Evolutionary conservation across 2,329 filamentous ascomycete species (phyloP).

Genomic region (Sarocladiaceae sp.): DNA sequence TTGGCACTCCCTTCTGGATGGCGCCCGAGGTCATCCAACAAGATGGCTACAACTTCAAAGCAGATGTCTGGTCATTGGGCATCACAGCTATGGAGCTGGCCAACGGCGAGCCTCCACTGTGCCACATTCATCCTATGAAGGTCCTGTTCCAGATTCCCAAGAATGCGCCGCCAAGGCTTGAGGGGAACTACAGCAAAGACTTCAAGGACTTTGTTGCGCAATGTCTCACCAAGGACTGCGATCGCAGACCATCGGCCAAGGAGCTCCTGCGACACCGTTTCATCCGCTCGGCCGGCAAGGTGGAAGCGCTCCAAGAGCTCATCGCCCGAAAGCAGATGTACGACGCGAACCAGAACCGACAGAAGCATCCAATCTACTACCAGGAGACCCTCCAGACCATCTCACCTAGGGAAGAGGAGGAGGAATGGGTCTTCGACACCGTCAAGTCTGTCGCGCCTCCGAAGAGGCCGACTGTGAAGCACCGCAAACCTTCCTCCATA

Average conservation of each 20-base stretch:
- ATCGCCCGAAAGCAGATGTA: constrained; percentile 77
- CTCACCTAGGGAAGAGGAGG: constrained; percentile 59
- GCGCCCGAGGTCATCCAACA: constrained; percentile 91
- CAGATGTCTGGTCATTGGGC: constrained; percentile 87
- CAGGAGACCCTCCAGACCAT: constrained; percentile 82
- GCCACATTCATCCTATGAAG: constrained; percentile 86
- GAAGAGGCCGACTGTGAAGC: constrained; percentile 46
- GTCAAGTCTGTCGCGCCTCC: constrained; percentile 63
- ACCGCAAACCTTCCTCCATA: constrained; percentile 51
- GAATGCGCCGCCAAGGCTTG: constrained; percentile 74
- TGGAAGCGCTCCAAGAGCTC: constrained; percentile 81
- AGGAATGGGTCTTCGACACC: constrained; percentile 95
- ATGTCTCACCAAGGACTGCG: constrained; percentile 88
- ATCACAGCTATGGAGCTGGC: constrained; percentile 90
- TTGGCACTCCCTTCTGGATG: constrained; percentile 98
- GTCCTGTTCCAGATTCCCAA: constrained; percentile 89
- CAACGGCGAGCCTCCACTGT: constrained; percentile 81
- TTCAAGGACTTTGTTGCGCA: constrained; percentile 92
- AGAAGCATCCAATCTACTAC: constrained; percentile 75
- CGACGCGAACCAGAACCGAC: constrained; percentile 65
- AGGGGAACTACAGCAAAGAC: constrained; percentile 79
- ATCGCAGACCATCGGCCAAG: constrained; percentile 75
- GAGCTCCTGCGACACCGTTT: constrained; percentile 86
- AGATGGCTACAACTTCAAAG: constrained; percentile 76
- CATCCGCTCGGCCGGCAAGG: constrained; percentile 77